These are phyloP conservation scores for Backusella mclennaniae DNA, from an alignment of 192 early-diverging fungal species.

Conservation along the genomic window DNA sequence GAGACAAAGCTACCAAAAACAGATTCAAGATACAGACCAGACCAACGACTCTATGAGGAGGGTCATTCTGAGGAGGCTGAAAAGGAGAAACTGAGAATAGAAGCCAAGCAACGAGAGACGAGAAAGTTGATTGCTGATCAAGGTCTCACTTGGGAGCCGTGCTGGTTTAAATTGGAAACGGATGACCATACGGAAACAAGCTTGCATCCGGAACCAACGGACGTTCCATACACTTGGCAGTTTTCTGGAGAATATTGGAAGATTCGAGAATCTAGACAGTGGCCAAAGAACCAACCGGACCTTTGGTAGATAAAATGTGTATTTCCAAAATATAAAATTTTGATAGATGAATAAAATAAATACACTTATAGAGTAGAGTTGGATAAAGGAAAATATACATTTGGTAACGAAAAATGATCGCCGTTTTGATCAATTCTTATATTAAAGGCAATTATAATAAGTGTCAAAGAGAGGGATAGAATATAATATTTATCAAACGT, in stretches of 20 bases:
- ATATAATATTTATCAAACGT: too few relatives aligned
- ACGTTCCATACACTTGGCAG: constrained; percentile 56
- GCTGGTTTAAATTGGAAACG: constrained; percentile 44
- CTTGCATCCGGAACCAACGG: constrained; percentile 59
- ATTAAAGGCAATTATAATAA: too few relatives aligned
- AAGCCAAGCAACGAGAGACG: constrained; percentile 80
- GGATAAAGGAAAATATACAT: too few relatives aligned
- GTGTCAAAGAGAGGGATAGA: too few relatives aligned
- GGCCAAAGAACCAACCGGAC: constrained; percentile 28
- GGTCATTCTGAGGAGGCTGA: constrained; percentile 74
- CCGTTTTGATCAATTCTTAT: too few relatives aligned
- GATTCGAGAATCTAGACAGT: constrained; percentile 42
- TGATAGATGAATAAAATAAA: too few relatives aligned
- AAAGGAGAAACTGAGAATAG: constrained; percentile 74
- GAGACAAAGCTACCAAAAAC: constrained; percentile 69
- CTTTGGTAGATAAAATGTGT: constrained; percentile 29
- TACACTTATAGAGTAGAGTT: too few relatives aligned
- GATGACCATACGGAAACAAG: constrained; percentile 60
- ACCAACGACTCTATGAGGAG: constrained; percentile 87
- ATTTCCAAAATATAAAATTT: too few relatives aligned
- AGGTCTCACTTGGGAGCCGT: constrained; percentile 30
- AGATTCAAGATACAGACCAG: constrained; percentile 90
- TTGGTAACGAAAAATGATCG: too few relatives aligned
- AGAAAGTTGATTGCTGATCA: constrained; percentile 64
- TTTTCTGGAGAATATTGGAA: constrained; percentile 91